These are phyloP conservation scores for Scutellaria baicalensis DNA, from an alignment of 257 asterid genomes.

Conservation along the genomic window DNA sequence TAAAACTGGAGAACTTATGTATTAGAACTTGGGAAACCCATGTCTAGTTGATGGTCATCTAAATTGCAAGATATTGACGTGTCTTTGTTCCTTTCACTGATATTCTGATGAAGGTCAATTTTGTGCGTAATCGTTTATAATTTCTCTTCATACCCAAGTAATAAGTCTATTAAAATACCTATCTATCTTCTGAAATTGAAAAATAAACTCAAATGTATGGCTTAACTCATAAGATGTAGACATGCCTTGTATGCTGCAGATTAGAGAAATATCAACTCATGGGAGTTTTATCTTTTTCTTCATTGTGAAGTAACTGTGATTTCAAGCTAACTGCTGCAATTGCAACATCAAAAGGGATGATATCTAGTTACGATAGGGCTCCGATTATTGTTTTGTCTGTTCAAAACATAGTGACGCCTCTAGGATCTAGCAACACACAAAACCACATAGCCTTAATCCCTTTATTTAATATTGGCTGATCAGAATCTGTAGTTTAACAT, in stretches of 20 bases:
- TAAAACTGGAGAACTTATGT: background rate
- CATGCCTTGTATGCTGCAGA: background rate
- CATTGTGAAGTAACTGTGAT: background rate
- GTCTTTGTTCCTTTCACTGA: background rate
- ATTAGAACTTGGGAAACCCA: slow-evolving; percentile 2
- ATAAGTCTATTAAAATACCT: background rate
- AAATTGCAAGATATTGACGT: background rate
- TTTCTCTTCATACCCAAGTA: background rate
- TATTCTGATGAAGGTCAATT: background rate
- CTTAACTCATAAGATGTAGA: background rate
- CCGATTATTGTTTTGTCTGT: background rate
- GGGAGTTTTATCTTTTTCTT: background rate
- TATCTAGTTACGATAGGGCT: background rate
- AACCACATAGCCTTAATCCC: too few species aligned
- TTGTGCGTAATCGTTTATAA: background rate
- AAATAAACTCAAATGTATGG: slow-evolving; percentile 1
- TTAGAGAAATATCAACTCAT: background rate
- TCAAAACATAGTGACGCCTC: background rate
- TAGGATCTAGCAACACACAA: background rate
- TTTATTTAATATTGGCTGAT: too few species aligned
- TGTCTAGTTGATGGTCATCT: slow-evolving; percentile 10
- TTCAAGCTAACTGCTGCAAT: background rate
- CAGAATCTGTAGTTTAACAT: too few species aligned
- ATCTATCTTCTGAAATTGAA: background rate
- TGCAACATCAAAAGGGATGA: background rate